phyloP scores from a whole-genome alignment of 2,329 filamentous ascomycete genomes.

The Beauveria scarabaeidicola region DNA sequence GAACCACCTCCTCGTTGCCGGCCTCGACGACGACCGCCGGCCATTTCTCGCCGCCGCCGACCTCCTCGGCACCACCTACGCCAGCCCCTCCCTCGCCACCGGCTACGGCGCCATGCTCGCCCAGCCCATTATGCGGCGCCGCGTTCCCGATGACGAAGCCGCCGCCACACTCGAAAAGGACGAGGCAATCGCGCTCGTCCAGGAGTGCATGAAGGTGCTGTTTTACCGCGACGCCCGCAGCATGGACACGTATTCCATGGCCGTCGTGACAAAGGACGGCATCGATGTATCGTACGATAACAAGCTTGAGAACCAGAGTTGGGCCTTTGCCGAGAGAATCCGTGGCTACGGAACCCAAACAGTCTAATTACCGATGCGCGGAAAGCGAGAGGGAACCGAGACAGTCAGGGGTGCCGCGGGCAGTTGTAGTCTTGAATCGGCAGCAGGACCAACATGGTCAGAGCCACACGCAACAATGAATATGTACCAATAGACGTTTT shows the following conservation, averaged over 20 bases:
- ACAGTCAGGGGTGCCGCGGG: too few relatives aligned
- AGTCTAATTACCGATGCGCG: conserved; percentile 30
- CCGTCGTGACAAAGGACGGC: conserved; percentile 81
- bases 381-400: too few relatives aligned
- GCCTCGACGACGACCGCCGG: conserved; percentile 67
- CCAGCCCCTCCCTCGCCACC: conserved; percentile 78
- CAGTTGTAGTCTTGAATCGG: background rate
- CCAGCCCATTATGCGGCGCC: conserved; percentile 77
- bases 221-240: conserved; percentile 95
- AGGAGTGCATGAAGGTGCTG: conserved; percentile 96
- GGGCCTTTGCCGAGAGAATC: conserved; percentile 94
- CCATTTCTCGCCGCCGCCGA: conserved; percentile 91
- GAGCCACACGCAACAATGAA: background rate
- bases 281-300: conserved; percentile 77
- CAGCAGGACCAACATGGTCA: background rate
- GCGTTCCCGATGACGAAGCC: conserved; percentile 76
- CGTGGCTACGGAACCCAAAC: conserved; percentile 88
- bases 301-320: conserved; percentile 91
- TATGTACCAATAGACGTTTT: conserved; percentile 9
- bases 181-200: conserved; percentile 69
- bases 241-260: conserved; percentile 84
- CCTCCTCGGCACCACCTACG: conserved; percentile 86
- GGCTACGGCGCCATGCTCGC: conserved; percentile 91
- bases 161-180: conserved; percentile 65
- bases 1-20: conserved; percentile 90